These are phyloP conservation scores for Acanthochlamys bracteata DNA, from an alignment of 106 monocot genomes.

Conservation along the genomic window DNA sequence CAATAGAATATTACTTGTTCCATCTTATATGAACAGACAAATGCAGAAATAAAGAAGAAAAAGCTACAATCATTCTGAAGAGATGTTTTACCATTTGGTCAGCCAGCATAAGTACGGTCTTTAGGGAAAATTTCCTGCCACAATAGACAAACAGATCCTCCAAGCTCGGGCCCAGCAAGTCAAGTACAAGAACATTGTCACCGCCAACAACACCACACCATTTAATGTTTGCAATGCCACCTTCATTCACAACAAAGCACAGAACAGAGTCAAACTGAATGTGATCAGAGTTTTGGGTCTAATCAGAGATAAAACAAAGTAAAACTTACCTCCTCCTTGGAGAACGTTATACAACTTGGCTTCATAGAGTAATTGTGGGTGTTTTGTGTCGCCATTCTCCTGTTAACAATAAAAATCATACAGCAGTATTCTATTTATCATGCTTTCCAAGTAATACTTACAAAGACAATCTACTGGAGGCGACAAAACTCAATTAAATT, in stretches of 20 bases:
- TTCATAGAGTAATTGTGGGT: conserved; percentile 88
- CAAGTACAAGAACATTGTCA: conserved; percentile 80
- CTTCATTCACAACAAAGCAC: too few relatives aligned
- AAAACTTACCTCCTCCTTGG: conserved; percentile 76
- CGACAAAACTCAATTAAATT: too few relatives aligned
- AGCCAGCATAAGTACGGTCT: conserved; percentile 91
- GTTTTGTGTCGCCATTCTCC: conserved; percentile 89
- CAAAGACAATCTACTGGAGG: too few relatives aligned
- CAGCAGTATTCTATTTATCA: too few relatives aligned
- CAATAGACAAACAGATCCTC: conserved; percentile 94
- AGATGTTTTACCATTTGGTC: conserved; percentile 82
- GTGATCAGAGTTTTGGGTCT: too few relatives aligned
- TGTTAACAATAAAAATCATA: conserved; percentile 15
- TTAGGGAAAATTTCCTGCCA: conserved; percentile 74
- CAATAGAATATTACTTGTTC: not conserved
- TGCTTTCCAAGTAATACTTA: too few relatives aligned
- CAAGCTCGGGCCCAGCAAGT: conserved; percentile 90
- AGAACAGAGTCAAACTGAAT: too few relatives aligned
- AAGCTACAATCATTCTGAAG: not conserved
- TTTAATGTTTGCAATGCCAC: conserved; percentile 75
- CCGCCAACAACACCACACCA: conserved; percentile 89
- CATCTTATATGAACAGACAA: too few relatives aligned
- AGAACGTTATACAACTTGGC: conserved; percentile 91
- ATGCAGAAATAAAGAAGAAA: too few relatives aligned
- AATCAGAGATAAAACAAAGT: too few relatives aligned